These are phyloP conservation scores for Populus hybrid DNA, from an alignment of 441 rosid species.

Conservation along the genomic window DNA sequence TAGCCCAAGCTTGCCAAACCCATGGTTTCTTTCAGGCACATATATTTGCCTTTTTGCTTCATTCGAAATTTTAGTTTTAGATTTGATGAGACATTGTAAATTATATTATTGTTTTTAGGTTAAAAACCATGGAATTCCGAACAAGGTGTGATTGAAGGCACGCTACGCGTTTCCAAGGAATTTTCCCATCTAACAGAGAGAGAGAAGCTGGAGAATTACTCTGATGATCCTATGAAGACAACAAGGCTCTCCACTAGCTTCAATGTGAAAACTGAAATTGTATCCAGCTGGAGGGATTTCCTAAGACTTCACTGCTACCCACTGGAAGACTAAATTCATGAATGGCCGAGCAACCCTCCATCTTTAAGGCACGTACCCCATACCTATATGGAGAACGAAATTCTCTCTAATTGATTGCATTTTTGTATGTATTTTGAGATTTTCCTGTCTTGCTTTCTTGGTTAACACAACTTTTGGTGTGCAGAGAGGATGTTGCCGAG, in stretches of 20 bases:
- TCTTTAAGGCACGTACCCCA: constrained; percentile 31
- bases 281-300: constrained; percentile 48
- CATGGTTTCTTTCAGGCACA: constrained; percentile 66
- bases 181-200: constrained; percentile 40
- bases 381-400: neutral
- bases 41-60: neutral
- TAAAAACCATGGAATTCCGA: constrained; percentile 40
- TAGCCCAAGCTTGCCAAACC: constrained; percentile 40
- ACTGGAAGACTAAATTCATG: constrained; percentile 34
- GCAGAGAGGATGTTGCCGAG: constrained; percentile 37
- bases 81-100: neutral
- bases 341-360: constrained; percentile 45
- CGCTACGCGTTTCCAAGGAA: constrained; percentile 30
- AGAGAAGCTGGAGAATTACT: constrained; percentile 43
- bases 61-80: neutral
- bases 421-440: neutral
- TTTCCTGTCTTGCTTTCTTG: neutral
- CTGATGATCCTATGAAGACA: constrained; percentile 42
- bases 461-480: neutral
- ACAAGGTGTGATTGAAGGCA: constrained; percentile 28
- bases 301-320: constrained; percentile 49
- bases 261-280: constrained; percentile 37
- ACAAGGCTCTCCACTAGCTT: constrained; percentile 44
- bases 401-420: neutral
- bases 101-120: constrained; percentile 18